Conservation (phyloP, 208 protist species). For the Entamoeba invadens region DNA sequence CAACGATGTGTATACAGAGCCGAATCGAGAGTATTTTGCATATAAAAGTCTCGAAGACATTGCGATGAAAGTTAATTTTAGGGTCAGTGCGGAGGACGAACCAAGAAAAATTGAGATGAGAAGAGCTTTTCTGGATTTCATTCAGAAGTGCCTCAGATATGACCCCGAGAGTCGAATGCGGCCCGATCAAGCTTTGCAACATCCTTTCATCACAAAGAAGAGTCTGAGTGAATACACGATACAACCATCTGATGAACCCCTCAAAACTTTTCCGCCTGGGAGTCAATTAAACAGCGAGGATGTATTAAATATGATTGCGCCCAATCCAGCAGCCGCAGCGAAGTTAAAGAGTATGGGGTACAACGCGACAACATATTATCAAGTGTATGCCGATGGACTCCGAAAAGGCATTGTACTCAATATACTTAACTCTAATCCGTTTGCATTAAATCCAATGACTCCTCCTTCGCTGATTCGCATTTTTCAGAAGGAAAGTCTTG, state of each 20-base stretch:
- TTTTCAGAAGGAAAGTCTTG: too few relatives aligned
- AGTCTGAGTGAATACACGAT: not conserved
- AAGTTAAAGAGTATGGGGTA: not conserved
- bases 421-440: not conserved
- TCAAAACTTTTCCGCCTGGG: not conserved
- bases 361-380: not conserved
- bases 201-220: not conserved
- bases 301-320: not conserved
- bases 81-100: not conserved
- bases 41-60: not conserved
- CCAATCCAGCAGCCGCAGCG: too few relatives aligned
- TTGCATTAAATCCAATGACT: not conserved
- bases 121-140: not conserved
- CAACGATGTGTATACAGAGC: not conserved
- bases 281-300: not conserved
- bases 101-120: not conserved
- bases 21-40: not conserved
- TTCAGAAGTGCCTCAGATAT: not conserved
- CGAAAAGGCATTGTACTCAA: not conserved
- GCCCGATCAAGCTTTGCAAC: not conserved
- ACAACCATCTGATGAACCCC: not conserved
- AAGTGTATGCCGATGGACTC: not conserved
- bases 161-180: not conserved
- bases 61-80: not conserved
- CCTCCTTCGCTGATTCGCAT: not conserved